Percentiles rank a stretch among this genome's conserved stretches.
Conservation (phyloP, 2,329 filamentous ascomycete species). For the Colletotrichum abscissum region DNA sequence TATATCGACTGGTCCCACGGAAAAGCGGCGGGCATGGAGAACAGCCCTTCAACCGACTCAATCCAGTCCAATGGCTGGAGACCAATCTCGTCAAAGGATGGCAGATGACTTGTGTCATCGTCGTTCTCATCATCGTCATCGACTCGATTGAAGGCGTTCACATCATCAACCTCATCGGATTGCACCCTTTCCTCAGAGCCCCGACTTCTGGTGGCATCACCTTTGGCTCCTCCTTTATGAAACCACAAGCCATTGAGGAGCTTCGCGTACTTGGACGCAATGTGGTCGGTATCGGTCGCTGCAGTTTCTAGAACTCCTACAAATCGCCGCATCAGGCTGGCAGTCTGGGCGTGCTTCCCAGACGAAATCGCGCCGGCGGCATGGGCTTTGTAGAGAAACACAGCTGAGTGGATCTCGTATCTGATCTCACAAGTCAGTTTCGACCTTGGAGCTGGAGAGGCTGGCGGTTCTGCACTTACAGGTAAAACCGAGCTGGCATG, state of each 20-base stretch:
- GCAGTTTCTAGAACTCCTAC: background rate
- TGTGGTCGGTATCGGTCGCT: background rate
- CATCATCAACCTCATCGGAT: background rate
- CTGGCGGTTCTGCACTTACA: constrained; percentile 52
- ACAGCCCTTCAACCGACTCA: constrained; percentile 1
- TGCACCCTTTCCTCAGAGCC: background rate
- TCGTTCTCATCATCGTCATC: background rate
- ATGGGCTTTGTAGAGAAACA: constrained; percentile 68
- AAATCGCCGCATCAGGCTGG: background rate
- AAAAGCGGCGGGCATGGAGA: constrained; percentile 2
- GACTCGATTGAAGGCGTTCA: background rate
- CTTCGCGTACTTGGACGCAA: constrained; percentile 18
- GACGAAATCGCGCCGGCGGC: constrained; percentile 7
- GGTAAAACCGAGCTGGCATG: constrained; percentile 72
- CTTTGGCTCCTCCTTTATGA: background rate
- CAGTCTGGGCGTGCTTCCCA: background rate
- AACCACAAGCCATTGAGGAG: constrained; percentile 2
- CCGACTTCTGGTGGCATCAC: background rate
- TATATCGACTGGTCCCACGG: constrained; percentile 12
- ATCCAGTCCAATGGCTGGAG: constrained; percentile 12
- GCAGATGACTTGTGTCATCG: background rate
- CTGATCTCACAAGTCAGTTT: background rate
- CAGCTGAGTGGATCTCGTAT: constrained; percentile 66
- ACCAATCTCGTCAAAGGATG: constrained; percentile 1
- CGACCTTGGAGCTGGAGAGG: no score